Conservation (phyloP, 495 filamentous ascomycete genomes). For the Aspergillus mulundensis region DNA sequence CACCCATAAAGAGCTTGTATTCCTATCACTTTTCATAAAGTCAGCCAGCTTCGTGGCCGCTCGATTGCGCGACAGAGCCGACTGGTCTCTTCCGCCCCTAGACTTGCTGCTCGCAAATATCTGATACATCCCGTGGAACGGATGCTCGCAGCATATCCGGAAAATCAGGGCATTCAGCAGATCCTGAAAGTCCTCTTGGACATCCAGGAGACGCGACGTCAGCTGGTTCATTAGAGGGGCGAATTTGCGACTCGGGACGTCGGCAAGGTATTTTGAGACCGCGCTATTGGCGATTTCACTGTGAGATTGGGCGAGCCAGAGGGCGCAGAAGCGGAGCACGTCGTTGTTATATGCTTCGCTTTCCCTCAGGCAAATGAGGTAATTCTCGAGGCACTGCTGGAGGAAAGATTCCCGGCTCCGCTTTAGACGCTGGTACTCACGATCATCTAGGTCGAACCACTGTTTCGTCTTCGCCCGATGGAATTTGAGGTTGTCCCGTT, state of each 20-base stretch:
- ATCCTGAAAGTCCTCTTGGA: slow-evolving; percentile 63
- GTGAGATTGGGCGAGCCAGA: slow-evolving; percentile 85
- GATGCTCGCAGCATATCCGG: slow-evolving; percentile 84
- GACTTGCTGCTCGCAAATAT: slow-evolving; percentile 77
- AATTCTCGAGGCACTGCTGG: slow-evolving; percentile 86
- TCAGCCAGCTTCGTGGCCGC: slow-evolving; percentile 66
- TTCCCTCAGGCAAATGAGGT: slow-evolving; percentile 76
- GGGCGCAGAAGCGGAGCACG: slow-evolving; percentile 85
- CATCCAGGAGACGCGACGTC: slow-evolving; percentile 78
- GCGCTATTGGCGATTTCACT: slow-evolving; percentile 69
- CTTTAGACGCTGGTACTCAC: slow-evolving; percentile 74
- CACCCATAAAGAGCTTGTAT: slow-evolving; percentile 51
- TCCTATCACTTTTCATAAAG: slow-evolving; percentile 49
- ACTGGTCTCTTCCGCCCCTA: slow-evolving; percentile 62
- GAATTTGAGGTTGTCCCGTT: slow-evolving; percentile 42
- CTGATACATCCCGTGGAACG: slow-evolving; percentile 94
- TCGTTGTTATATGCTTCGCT: slow-evolving; percentile 87
- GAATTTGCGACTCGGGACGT: slow-evolving; percentile 87
- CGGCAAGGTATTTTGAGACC: slow-evolving; percentile 61
- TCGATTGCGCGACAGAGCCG: slow-evolving; percentile 63
- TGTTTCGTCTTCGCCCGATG: slow-evolving; percentile 63
- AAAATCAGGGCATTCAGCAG: slow-evolving; percentile 68
- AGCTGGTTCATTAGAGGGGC: slow-evolving; percentile 93
- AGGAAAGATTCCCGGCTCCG: slow-evolving; percentile 75
- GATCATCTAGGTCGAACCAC: slow-evolving; percentile 86